These are phyloP conservation scores for Leccinum pallidistipes DNA, from an alignment of 1,284 basidiomycete species.

Conservation along the genomic window DNA sequence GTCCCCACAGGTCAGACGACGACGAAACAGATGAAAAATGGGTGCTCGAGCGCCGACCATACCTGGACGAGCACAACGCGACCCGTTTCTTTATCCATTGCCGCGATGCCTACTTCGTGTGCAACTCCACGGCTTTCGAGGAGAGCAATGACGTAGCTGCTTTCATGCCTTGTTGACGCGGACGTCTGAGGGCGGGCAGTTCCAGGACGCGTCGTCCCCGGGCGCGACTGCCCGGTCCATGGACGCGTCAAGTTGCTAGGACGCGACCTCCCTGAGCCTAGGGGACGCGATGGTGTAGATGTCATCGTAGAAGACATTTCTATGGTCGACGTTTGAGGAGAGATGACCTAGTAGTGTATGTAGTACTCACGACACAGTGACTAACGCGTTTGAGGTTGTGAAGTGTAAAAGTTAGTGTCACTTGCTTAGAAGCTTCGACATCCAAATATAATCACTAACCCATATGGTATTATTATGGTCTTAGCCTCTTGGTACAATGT, in stretches of 20 bases:
- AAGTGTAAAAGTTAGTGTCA: not conserved
- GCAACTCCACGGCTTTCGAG: constrained; percentile 75
- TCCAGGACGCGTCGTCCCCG: constrained; percentile 54
- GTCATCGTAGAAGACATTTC: constrained; percentile 7
- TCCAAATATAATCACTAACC: not conserved
- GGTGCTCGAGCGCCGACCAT: constrained; percentile 7
- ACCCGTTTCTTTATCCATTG: constrained; percentile 80
- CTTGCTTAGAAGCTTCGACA: not conserved
- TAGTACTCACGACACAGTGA: not conserved
- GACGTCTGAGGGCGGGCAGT: constrained; percentile 67
- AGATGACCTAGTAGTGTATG: not conserved
- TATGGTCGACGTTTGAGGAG: not conserved
- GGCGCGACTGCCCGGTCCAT: constrained; percentile 46
- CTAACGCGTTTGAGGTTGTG: not conserved
- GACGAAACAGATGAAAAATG: not conserved
- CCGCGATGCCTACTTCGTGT: constrained; percentile 83
- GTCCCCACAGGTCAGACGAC: not conserved
- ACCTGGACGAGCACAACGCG: constrained; percentile 74
- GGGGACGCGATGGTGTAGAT: constrained; percentile 17
- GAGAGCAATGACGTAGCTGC: constrained; percentile 62
- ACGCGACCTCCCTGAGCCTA: constrained; percentile 16
- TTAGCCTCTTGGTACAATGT: not conserved
- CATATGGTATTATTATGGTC: too few species aligned
- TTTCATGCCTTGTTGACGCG: constrained; percentile 56
- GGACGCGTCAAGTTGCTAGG: constrained; percentile 29